Conservation (phyloP, 768 basidiomycete species). For the Neoboletus subvelutipes region DNA sequence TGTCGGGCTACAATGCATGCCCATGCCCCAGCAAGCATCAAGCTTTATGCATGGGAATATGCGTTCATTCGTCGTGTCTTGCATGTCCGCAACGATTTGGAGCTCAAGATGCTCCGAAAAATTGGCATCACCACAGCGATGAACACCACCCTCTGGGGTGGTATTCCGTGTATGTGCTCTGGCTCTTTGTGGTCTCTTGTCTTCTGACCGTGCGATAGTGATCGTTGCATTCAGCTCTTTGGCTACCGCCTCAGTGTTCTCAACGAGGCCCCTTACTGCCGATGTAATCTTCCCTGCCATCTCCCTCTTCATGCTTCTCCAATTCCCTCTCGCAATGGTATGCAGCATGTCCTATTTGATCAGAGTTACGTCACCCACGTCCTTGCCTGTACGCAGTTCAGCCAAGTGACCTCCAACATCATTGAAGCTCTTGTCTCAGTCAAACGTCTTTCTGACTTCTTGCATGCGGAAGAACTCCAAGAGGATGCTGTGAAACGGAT, state of each 20-base stretch:
- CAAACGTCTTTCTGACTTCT: slow-evolving; percentile 71
- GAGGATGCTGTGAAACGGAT: slow-evolving; percentile 65
- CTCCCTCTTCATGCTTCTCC: slow-evolving; percentile 82
- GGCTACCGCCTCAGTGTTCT: slow-evolving; percentile 63
- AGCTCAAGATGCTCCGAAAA: slow-evolving; percentile 76
- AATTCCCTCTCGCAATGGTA: slow-evolving; percentile 86
- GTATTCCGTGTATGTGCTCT: slow-evolving; percentile 51
- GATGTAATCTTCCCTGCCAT: slow-evolving; percentile 97
- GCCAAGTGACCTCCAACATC: slow-evolving; percentile 72
- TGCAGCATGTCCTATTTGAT: slow-evolving; percentile 5
- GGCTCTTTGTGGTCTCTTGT: background rate
- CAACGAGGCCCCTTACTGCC: slow-evolving; percentile 71
- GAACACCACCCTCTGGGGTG: slow-evolving; percentile 63
- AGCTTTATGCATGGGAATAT: slow-evolving; percentile 93
- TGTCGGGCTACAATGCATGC: background rate
- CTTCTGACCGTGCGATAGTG: slow-evolving; percentile 34
- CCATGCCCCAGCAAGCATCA: slow-evolving; percentile 57
- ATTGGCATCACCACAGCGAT: slow-evolving; percentile 76
- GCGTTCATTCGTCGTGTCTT: slow-evolving; percentile 80
- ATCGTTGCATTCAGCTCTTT: slow-evolving; percentile 84
- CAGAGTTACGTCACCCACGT: background rate
- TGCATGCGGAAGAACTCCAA: slow-evolving; percentile 80
- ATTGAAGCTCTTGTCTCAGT: slow-evolving; percentile 88
- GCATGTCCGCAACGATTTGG: slow-evolving; percentile 79
- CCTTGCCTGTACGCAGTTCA: slow-evolving; percentile 44